Conservation (phyloP, 2,329 filamentous ascomycete genomes). For the Neofusicoccum kwambonambiense region DNA sequence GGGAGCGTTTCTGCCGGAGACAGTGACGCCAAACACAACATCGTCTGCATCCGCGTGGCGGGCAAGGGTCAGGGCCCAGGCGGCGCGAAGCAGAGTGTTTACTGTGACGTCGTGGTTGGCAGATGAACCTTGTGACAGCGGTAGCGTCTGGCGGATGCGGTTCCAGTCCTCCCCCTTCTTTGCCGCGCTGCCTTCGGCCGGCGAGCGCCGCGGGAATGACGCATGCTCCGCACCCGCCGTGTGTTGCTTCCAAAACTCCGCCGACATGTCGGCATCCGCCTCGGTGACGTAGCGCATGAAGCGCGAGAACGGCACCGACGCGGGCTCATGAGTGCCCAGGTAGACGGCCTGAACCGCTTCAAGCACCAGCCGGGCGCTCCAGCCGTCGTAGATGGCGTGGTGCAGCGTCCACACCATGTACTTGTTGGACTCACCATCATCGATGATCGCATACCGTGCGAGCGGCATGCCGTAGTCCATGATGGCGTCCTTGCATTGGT, state of each 20-base stretch:
- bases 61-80: slow-evolving; percentile 26
- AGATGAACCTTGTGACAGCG: not conserved
- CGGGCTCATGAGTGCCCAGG: not conserved
- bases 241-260: not conserved
- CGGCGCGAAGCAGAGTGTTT: slow-evolving; percentile 25
- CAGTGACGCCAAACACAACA: slow-evolving; percentile 27
- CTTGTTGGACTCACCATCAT: not conserved
- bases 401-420: slow-evolving; percentile 2
- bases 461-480: slow-evolving; percentile 42
- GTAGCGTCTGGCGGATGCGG: not conserved
- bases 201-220: not conserved
- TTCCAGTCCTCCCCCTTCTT: not conserved
- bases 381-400: slow-evolving; percentile 19
- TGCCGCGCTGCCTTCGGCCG: not conserved
- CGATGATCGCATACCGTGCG: slow-evolving; percentile 38
- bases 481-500: slow-evolving; percentile 30
- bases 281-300: not conserved
- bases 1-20: slow-evolving; percentile 27
- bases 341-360: not conserved
- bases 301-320: not conserved
- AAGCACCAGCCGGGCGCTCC: not conserved
- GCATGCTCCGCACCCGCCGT: not conserved
- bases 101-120: slow-evolving; percentile 18
- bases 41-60: slow-evolving; percentile 24
- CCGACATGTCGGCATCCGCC: not conserved